These are phyloP conservation scores for Cyphellophora attinorum DNA, from an alignment of 2,329 filamentous ascomycete genomes.

Conservation along the genomic window DNA sequence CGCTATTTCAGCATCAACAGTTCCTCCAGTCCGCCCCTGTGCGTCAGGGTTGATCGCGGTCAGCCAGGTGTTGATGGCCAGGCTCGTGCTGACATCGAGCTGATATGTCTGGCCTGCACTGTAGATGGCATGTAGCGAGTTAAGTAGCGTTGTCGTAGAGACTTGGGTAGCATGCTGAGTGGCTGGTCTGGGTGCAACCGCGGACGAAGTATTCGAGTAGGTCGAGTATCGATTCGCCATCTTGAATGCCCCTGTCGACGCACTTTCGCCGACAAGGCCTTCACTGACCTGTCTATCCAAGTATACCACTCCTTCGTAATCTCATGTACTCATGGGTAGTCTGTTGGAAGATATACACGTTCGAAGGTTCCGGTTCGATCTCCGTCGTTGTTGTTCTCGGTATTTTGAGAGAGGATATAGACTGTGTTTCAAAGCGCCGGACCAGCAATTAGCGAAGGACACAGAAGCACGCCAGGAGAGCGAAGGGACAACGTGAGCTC, in stretches of 20 bases:
- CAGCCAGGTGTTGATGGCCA: conserved; percentile 93
- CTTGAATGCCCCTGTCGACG: conserved; percentile 14
- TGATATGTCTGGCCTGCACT: conserved; percentile 70
- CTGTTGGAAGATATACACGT: too few relatives aligned
- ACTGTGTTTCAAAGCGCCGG: too few relatives aligned
- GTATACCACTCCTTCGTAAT: too few relatives aligned
- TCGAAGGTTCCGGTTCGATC: too few relatives aligned
- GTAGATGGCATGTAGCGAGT: conserved; percentile 84
- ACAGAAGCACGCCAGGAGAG: too few relatives aligned
- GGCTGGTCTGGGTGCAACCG: conserved; percentile 44
- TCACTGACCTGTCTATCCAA: too few relatives aligned
- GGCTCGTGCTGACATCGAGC: conserved; percentile 79
- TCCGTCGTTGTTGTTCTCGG: too few relatives aligned
- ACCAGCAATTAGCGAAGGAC: too few relatives aligned
- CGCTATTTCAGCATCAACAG: conserved; percentile 69
- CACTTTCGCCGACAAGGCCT: conserved; percentile 12
- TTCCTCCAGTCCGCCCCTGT: conserved; percentile 62
- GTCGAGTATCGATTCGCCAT: conserved; percentile 55
- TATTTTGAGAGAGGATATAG: too few relatives aligned
- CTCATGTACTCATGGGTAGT: too few relatives aligned
- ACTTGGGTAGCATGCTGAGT: conserved; percentile 68
- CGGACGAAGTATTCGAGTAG: conserved; percentile 52
- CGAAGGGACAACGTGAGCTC: too few relatives aligned
- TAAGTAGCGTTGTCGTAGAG: conserved; percentile 86
- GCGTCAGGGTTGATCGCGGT: conserved; percentile 63